phyloP scores from a whole-genome alignment of 2,329 filamentous ascomycete species.

The Neonectria neomacrospora region DNA sequence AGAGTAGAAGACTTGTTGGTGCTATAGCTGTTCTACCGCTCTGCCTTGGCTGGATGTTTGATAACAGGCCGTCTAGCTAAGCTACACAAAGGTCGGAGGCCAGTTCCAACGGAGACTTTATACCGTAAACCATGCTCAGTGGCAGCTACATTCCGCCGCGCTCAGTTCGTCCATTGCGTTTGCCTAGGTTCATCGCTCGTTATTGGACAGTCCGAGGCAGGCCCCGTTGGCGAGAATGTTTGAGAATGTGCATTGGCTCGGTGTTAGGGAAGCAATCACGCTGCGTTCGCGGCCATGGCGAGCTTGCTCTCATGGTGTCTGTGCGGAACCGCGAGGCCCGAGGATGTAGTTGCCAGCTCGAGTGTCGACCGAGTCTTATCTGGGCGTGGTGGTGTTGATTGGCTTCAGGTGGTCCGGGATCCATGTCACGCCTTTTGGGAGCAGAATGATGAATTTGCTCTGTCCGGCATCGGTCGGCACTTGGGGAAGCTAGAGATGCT shows the following conservation, averaged over 20 bases:
- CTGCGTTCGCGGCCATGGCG: slow-evolving; percentile 18
- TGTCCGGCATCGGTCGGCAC: slow-evolving; percentile 26
- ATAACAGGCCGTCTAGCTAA: not conserved
- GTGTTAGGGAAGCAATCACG: slow-evolving; percentile 4
- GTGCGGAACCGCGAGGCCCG: not conserved
- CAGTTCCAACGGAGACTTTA: slow-evolving; percentile 10
- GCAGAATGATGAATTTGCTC: slow-evolving; percentile 21
- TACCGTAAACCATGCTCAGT: not conserved
- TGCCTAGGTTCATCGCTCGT: slow-evolving; percentile 11
- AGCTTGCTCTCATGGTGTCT: slow-evolving; percentile 16
- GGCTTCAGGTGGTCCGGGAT: slow-evolving; percentile 6
- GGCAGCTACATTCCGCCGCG: too few species aligned
- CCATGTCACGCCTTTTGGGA: slow-evolving; percentile 25
- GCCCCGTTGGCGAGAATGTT: not conserved
- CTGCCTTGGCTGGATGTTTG: not conserved
- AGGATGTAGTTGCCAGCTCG: not conserved
- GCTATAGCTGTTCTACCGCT: not conserved
- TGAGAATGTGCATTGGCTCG: not conserved
- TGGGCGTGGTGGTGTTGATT: slow-evolving; percentile 20
- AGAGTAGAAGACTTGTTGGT: not conserved
- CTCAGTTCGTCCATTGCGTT: slow-evolving; percentile 11
- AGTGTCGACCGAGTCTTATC: slow-evolving; percentile 9
- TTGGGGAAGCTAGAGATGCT: not conserved
- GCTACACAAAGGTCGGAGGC: too few species aligned
- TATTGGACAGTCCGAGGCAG: not conserved